A percentile compares a stretch with the other conserved stretches of the same genome.
Conservation (phyloP, 2,329 filamentous ascomycete species). For the Talaromyces sp. region DNA sequence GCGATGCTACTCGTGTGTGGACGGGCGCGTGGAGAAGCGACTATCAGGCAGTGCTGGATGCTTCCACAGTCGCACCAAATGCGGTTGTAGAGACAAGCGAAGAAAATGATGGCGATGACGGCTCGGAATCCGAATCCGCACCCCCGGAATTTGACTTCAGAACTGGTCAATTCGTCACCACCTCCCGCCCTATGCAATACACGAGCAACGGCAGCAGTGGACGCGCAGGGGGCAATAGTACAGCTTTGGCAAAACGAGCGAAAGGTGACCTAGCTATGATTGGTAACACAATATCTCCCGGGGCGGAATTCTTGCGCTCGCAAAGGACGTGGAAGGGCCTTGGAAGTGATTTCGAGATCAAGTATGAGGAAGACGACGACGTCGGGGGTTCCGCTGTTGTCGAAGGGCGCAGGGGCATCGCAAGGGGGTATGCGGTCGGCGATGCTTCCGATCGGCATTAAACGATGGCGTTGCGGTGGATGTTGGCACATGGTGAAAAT, state of each 20-base stretch:
- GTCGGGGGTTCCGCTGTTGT: slow-evolving; percentile 65
- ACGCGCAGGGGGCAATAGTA: slow-evolving; percentile 26
- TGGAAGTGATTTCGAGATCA: slow-evolving; percentile 74
- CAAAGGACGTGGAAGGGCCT: slow-evolving; percentile 88
- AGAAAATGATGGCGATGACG: slow-evolving; percentile 36
- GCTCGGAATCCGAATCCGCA: slow-evolving; percentile 66
- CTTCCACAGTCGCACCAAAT: slow-evolving; percentile 26
- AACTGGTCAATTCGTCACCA: slow-evolving; percentile 77
- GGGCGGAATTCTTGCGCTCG: slow-evolving; percentile 78
- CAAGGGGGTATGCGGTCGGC: slow-evolving; percentile 80
- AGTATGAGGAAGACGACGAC: slow-evolving; percentile 57
- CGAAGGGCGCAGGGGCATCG: slow-evolving; percentile 82
- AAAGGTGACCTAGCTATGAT: slow-evolving; percentile 74
- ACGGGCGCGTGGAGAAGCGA: slow-evolving; percentile 85
- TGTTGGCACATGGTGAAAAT: neutral
- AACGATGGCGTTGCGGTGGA: neutral
- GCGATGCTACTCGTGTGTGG: slow-evolving; percentile 76
- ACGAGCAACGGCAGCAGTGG: slow-evolving; percentile 30
- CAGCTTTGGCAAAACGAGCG: slow-evolving; percentile 60
- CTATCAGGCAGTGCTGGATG: slow-evolving; percentile 65
- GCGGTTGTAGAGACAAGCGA: slow-evolving; percentile 24
- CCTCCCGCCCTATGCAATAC: slow-evolving; percentile 55
- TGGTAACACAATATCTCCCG: slow-evolving; percentile 84
- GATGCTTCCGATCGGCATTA: slow-evolving; percentile 45
- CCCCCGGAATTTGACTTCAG: slow-evolving; percentile 89